Conservation (phyloP, 257 asterid species). For the Handroanthus guayacan region DNA sequence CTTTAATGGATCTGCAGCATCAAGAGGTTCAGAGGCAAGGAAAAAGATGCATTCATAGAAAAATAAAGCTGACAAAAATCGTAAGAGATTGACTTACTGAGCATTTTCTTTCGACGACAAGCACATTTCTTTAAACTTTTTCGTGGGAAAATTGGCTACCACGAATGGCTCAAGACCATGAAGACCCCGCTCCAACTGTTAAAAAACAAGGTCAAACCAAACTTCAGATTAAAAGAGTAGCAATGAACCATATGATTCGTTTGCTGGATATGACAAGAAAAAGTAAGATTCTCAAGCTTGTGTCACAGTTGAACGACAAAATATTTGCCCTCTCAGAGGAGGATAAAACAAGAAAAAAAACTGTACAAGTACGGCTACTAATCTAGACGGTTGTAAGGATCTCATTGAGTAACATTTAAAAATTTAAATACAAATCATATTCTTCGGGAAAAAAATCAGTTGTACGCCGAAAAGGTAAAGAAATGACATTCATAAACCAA, state of each 20-base stretch:
- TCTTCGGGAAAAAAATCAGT: conserved; percentile 20
- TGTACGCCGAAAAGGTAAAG: neutral
- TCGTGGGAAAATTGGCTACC: conserved; percentile 73
- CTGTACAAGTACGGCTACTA: neutral
- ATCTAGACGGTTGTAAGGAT: conserved; percentile 14
- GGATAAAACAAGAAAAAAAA: conserved; percentile 16
- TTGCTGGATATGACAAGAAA: neutral
- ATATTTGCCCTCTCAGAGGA: neutral
- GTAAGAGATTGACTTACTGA: conserved; percentile 61
- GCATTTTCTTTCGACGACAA: conserved; percentile 64
- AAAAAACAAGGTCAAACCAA: conserved; percentile 22
- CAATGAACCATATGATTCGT: conserved; percentile 15
- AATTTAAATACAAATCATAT: neutral
- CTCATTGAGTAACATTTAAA: conserved; percentile 25
- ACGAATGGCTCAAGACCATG: conserved; percentile 80
- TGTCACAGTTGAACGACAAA: neutral
- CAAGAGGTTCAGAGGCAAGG: neutral
- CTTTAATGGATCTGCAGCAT: neutral
- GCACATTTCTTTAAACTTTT: conserved; percentile 65
- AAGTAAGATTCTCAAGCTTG: conserved; percentile 10
- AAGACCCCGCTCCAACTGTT: conserved; percentile 80
- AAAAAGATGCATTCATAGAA: neutral
- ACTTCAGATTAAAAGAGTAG: conserved; percentile 30
- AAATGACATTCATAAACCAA: conserved; percentile 16
- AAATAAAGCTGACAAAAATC: neutral